Percentiles rank a stretch among this genome's conserved stretches.
Evolutionary conservation across 2,329 filamentous ascomycete species (phyloP).

Genomic region (Ophiobolus disseminans): DNA sequence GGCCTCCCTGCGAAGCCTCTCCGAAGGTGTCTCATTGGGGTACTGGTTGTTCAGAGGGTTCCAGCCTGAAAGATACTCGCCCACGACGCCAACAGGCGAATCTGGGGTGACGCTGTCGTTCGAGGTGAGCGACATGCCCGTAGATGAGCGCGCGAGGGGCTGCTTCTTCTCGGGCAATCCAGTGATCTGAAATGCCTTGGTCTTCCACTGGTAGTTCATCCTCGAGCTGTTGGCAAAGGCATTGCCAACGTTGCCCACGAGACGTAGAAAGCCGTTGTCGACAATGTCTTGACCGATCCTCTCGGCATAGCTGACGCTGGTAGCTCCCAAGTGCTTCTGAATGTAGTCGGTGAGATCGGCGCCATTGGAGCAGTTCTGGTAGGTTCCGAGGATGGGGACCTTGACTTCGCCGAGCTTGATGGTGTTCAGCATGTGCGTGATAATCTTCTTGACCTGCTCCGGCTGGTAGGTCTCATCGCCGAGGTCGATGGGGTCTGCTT

Average conservation of each 20-base stretch:
- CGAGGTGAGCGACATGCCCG: slow-evolving; percentile 60
- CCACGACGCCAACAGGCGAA: slow-evolving; percentile 82
- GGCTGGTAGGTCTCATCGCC: slow-evolving; percentile 86
- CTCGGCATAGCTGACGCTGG: slow-evolving; percentile 88
- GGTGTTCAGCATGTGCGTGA: slow-evolving; percentile 83
- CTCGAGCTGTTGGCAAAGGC: slow-evolving; percentile 97
- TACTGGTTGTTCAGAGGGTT: slow-evolving; percentile 88
- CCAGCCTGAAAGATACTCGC: slow-evolving; percentile 90
- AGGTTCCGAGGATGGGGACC: slow-evolving; percentile 93
- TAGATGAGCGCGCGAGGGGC: slow-evolving; percentile 74
- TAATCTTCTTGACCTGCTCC: slow-evolving; percentile 89
- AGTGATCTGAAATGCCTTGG: slow-evolving; percentile 86
- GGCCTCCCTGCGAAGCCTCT: slow-evolving; percentile 87
- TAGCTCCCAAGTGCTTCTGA: slow-evolving; percentile 83
- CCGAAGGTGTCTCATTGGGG: slow-evolving; percentile 90
- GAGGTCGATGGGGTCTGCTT: slow-evolving; percentile 87
- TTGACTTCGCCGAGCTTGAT: slow-evolving; percentile 91
- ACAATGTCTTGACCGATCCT: slow-evolving; percentile 94
- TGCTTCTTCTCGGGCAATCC: slow-evolving; percentile 89
- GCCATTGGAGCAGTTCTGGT: slow-evolving; percentile 89
- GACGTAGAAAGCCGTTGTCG: slow-evolving; percentile 80
- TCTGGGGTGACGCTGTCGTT: slow-evolving; percentile 65
- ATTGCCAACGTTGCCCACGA: slow-evolving; percentile 93
- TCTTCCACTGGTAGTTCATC: slow-evolving; percentile 97
- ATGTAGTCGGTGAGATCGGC: slow-evolving; percentile 96